phyloP scores from a whole-genome alignment of 1,284 basidiomycete species.

The Phellinidium pouzarii region DNA sequence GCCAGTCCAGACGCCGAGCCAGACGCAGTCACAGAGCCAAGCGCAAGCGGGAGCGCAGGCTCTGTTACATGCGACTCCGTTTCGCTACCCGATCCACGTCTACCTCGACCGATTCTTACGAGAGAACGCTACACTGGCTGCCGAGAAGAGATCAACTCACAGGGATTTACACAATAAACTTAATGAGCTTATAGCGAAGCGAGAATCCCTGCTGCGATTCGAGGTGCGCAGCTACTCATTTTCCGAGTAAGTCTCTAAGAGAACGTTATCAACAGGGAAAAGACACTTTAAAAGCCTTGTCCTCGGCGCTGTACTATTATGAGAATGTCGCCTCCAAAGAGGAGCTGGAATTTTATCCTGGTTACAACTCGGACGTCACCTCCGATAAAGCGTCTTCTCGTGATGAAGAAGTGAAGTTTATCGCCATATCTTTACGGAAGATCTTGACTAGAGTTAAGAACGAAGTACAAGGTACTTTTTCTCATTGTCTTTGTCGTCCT shows the following conservation, averaged over 20 bases:
- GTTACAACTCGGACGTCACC: too few relatives aligned
- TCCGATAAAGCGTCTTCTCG: too few relatives aligned
- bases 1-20: conserved; percentile 17
- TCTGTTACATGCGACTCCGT: conserved; percentile 26
- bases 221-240: conserved; percentile 40
- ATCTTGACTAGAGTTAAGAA: conserved; percentile 46
- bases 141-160: conserved; percentile 39
- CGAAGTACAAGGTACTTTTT: conserved; percentile 43
- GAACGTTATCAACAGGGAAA: conserved; percentile 37
- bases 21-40: neutral
- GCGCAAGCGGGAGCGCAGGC: conserved; percentile 17
- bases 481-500: neutral
- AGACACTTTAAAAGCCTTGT: conserved; percentile 54
- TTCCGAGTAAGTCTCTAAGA: neutral
- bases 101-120: conserved; percentile 67
- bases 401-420: conserved; percentile 35
- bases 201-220: conserved; percentile 40
- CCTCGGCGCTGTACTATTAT: conserved; percentile 58
- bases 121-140: conserved; percentile 46
- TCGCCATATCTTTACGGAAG: conserved; percentile 41
- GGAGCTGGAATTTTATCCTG: too few relatives aligned
- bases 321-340: conserved; percentile 51
- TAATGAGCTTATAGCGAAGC: conserved; percentile 38
- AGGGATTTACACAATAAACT: conserved; percentile 43
- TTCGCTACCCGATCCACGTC: conserved; percentile 55